phyloP scores from a whole-genome alignment of 805 yeast species.

The Suhomyces sp. region DNA sequence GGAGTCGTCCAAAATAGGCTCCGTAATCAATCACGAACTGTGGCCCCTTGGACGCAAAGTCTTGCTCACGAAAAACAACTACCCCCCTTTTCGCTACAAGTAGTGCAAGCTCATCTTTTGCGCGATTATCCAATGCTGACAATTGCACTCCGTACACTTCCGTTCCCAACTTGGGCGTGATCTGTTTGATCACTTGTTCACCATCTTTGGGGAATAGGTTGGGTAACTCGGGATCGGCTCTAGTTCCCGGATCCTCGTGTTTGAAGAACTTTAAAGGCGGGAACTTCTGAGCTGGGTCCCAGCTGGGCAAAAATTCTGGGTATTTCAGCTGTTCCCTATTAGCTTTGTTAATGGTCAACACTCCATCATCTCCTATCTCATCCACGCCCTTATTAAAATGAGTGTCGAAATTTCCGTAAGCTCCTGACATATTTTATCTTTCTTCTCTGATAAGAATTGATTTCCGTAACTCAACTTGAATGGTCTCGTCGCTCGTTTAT shows the following conservation, averaged over 20 bases:
- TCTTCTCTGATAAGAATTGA: neutral
- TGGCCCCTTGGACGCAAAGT: constrained; percentile 37
- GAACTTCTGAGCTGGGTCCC: constrained; percentile 32
- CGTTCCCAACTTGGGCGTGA: constrained; percentile 34
- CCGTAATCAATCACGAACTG: constrained; percentile 54
- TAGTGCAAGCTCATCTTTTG: constrained; percentile 32
- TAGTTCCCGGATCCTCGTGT: constrained; percentile 27
- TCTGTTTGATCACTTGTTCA: constrained; percentile 13
- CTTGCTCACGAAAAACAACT: constrained; percentile 32
- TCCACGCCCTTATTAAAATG: constrained; percentile 53
- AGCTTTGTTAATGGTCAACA: constrained; percentile 23
- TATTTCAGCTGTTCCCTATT: constrained; percentile 20
- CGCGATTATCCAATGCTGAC: constrained; percentile 22
- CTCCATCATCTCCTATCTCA: constrained; percentile 29
- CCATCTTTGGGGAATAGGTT: constrained; percentile 19
- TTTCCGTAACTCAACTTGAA: neutral
- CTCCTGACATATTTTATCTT: neutral
- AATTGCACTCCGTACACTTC: constrained; percentile 30
- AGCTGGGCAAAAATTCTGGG: constrained; percentile 32
- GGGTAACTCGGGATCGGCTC: constrained; percentile 20
- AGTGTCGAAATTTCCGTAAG: constrained; percentile 35
- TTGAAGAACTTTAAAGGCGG: constrained; percentile 25
- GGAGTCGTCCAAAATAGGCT: constrained; percentile 64
- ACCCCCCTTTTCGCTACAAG: constrained; percentile 34
- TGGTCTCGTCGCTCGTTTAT: neutral